These are phyloP conservation scores for Neonectria punicea DNA, from an alignment of 2,329 filamentous ascomycete genomes.

Conservation along the genomic window DNA sequence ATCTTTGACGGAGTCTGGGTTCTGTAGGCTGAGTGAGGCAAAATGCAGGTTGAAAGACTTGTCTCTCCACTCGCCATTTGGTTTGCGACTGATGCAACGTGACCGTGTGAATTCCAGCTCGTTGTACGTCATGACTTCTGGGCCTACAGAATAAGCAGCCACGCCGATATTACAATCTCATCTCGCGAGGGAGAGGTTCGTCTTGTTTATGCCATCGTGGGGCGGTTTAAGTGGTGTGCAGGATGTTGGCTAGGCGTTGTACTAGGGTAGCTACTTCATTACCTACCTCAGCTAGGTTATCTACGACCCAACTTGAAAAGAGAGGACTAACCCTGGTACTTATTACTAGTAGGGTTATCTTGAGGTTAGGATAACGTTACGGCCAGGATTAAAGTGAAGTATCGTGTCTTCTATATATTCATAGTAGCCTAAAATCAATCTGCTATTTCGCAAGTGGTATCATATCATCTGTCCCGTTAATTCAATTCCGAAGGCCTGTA, in stretches of 20 bases:
- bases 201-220: neutral
- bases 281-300: no score
- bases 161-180: neutral
- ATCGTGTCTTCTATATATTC: neutral
- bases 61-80: neutral
- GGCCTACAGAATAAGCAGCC: neutral
- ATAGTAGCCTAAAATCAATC: neutral
- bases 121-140: neutral
- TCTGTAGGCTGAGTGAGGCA: conserved; percentile 12
- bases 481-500: conserved; percentile 24
- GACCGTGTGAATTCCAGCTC: neutral
- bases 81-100: neutral
- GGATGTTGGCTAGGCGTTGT: no score
- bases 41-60: conserved; percentile 7
- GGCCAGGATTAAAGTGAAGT: no score
- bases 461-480: conserved; percentile 1
- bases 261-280: no score
- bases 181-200: neutral
- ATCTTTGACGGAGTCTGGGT: conserved; percentile 7
- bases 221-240: neutral
- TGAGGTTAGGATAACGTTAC: no score
- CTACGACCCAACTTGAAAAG: no score
- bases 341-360: no score
- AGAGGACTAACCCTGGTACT: no score
- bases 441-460: conserved; percentile 8